Evolutionary conservation across 2,329 filamentous ascomycete species (phyloP).

Genomic region (Sporothrix euskadiensis): DNA sequence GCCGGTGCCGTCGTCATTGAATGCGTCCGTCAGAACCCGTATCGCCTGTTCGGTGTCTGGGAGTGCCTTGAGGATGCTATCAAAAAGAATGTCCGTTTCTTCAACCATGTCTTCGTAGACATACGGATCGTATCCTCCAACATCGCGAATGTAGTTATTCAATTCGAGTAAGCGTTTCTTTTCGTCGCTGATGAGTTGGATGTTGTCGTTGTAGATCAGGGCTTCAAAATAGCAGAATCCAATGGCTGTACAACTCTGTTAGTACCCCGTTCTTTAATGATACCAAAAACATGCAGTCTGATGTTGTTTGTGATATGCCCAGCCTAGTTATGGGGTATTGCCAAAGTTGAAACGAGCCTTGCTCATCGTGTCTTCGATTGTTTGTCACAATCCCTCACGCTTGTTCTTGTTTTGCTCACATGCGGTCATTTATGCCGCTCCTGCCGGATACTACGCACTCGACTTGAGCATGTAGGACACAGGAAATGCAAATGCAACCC

Average conservation of each 20-base stretch:
- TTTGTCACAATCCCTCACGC: background rate
- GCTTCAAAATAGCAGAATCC: slow-evolving; percentile 92
- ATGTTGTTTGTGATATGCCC: background rate
- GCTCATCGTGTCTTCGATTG: background rate
- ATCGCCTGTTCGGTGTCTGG: slow-evolving; percentile 59
- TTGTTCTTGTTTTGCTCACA: background rate
- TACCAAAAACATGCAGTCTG: background rate
- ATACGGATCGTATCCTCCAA: slow-evolving; percentile 69
- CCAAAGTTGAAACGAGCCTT: background rate
- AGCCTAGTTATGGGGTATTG: background rate
- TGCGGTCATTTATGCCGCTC: background rate
- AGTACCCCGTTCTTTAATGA: background rate
- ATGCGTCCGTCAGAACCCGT: slow-evolving; percentile 59
- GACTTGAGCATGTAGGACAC: background rate
- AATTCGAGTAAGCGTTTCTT: slow-evolving; percentile 69
- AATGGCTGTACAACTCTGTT: slow-evolving; percentile 62
- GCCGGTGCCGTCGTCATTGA: slow-evolving; percentile 70
- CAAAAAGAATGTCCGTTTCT: slow-evolving; percentile 68
- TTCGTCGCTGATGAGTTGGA: slow-evolving; percentile 67
- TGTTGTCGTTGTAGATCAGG: slow-evolving; percentile 67
- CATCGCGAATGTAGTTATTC: slow-evolving; percentile 66
- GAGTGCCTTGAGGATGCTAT: slow-evolving; percentile 61
- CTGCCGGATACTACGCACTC: background rate
- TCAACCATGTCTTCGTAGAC: slow-evolving; percentile 83
- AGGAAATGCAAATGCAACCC: background rate